These are phyloP conservation scores for Vaccinium corymbosum DNA, from an alignment of 148 eudicot species.

Conservation along the genomic window DNA sequence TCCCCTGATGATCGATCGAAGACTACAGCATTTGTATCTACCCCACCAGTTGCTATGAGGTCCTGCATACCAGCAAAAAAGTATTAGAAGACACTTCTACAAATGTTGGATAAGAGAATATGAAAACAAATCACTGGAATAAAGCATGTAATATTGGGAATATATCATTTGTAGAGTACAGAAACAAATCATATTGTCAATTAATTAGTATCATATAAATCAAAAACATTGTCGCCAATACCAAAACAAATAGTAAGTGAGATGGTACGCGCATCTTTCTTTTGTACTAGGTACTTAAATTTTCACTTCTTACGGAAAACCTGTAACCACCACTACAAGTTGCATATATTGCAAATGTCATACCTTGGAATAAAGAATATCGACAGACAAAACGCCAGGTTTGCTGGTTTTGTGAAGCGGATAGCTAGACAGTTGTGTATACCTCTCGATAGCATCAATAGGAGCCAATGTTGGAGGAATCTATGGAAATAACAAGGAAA, in stretches of 20 bases:
- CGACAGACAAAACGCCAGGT: slow-evolving; percentile 83
- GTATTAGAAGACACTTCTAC: neutral
- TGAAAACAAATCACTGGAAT: neutral
- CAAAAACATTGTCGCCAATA: neutral
- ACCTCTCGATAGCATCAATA: slow-evolving; percentile 66
- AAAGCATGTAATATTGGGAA: neutral
- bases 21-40: slow-evolving; percentile 76
- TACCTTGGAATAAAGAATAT: slow-evolving; percentile 75
- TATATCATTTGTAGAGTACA: neutral
- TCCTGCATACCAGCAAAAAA: slow-evolving; percentile 44
- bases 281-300: neutral
- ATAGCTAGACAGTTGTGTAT: slow-evolving; percentile 71
- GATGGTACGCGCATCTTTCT: neutral
- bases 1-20: slow-evolving; percentile 77
- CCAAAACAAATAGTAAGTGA: neutral
- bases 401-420: slow-evolving; percentile 92
- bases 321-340: neutral
- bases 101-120: neutral
- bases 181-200: neutral
- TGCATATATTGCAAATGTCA: neutral
- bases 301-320: neutral
- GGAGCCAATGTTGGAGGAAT: slow-evolving; percentile 80
- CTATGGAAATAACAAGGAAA: slow-evolving; percentile 31
- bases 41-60: slow-evolving; percentile 83
- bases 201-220: neutral